Evolutionary conservation across 352 stramenopile species (phyloP).

Genomic region (Globisporangium carolinianum): DNA sequence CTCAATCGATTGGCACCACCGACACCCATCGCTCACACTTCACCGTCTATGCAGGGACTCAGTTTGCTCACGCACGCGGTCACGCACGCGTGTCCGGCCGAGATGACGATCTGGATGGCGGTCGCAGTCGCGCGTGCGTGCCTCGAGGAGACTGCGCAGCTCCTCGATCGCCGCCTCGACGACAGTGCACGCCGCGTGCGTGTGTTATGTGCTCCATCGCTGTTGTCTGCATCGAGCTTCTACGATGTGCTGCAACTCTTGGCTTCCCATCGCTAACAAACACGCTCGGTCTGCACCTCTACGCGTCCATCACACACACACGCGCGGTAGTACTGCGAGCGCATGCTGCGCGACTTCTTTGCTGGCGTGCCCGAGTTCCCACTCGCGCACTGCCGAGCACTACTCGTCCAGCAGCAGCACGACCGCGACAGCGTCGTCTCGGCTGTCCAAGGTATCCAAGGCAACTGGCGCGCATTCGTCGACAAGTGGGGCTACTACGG

Average conservation of each 20-base stretch:
- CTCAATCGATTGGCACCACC: too few relatives aligned
- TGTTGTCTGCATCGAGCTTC: background rate
- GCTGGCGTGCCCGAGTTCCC: constrained; percentile 59
- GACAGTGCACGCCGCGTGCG: constrained; percentile 50
- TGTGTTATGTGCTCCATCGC: background rate
- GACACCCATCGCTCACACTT: background rate
- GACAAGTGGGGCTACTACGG: constrained; percentile 66
- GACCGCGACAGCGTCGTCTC: constrained; percentile 9
- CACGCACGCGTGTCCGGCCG: constrained; percentile 27
- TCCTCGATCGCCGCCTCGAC: constrained; percentile 29
- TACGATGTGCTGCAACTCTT: background rate
- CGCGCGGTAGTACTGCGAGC: constrained; percentile 32
- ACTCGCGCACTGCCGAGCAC: constrained; percentile 24
- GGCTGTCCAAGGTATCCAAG: constrained; percentile 18
- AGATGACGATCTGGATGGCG: constrained; percentile 50
- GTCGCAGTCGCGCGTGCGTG: constrained; percentile 31
- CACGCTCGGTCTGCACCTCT: background rate
- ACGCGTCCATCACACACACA: too few relatives aligned
- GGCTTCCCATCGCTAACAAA: background rate
- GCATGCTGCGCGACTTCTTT: constrained; percentile 42
- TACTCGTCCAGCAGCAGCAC: constrained; percentile 7
- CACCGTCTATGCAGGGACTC: constrained; percentile 16
- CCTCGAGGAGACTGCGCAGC: constrained; percentile 15
- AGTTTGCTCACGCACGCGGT: constrained; percentile 38
- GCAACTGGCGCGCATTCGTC: constrained; percentile 39